Conservation (phyloP, 2,329 filamentous ascomycete species). For the Zalaria obscura region DNA sequence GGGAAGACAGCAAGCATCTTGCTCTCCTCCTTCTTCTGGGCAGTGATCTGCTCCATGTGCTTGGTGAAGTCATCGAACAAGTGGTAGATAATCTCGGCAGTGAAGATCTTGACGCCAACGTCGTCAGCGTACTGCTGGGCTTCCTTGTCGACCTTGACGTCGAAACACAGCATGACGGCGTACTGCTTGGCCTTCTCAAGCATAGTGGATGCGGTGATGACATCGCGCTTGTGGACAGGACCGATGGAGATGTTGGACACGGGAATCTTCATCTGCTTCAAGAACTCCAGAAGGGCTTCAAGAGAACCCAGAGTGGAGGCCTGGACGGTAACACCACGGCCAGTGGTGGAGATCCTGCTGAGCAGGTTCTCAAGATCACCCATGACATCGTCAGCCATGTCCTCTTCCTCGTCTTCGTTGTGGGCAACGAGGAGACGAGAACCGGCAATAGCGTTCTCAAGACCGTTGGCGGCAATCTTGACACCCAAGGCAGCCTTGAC, state of each 20-base stretch:
- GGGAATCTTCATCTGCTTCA: conserved; percentile 90
- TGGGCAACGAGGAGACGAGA: conserved; percentile 90
- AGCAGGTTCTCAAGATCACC: conserved; percentile 83
- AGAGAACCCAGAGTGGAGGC: conserved; percentile 94
- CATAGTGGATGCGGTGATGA: conserved; percentile 90
- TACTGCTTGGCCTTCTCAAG: conserved; percentile 88
- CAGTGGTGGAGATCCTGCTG: conserved; percentile 79
- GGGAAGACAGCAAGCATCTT: conserved; percentile 96
- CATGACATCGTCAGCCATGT: conserved; percentile 93
- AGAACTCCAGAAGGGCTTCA: conserved; percentile 90
- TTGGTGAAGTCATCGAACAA: conserved; percentile 93
- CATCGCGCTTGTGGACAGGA: conserved; percentile 93
- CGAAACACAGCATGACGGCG: conserved; percentile 99
- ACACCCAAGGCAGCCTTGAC: conserved; percentile 97
- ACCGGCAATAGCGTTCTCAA: conserved; percentile 91
- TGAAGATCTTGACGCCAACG: conserved; percentile 93
- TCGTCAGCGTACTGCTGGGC: conserved; percentile 83
- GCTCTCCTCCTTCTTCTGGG: conserved; percentile 90
- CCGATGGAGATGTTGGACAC: conserved; percentile 96
- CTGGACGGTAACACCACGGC: conserved; percentile 91
- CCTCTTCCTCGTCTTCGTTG: conserved; percentile 79
- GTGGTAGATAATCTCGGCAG: conserved; percentile 97
- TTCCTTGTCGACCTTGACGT: conserved; percentile 98
- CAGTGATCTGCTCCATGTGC: conserved; percentile 76
- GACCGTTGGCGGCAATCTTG: conserved; percentile 92